Conservation (phyloP, 2,329 filamentous ascomycete species). For the Penicillium sp. region DNA sequence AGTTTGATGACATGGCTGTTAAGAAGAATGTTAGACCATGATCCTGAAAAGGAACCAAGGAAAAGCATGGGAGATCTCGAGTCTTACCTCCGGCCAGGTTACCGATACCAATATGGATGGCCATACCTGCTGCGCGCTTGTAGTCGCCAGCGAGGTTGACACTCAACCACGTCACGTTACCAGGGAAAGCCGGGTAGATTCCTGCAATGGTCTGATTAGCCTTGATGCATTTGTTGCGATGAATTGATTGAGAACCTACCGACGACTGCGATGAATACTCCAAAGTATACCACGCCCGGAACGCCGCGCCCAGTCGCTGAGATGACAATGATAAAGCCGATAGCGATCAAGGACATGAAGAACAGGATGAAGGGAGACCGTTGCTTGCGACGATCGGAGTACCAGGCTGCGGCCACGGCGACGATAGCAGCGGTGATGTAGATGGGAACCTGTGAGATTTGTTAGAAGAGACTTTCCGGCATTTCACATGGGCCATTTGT, state of each 20-base stretch:
- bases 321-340: slow-evolving; percentile 61
- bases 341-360: slow-evolving; percentile 57
- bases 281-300: slow-evolving; percentile 52
- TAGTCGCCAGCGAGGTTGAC: slow-evolving; percentile 62
- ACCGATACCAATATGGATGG: slow-evolving; percentile 64
- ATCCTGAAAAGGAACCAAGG: not conserved
- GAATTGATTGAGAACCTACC: slow-evolving; percentile 36
- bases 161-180: slow-evolving; percentile 60
- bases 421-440: slow-evolving; percentile 46
- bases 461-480: not conserved
- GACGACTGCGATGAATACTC: slow-evolving; percentile 52
- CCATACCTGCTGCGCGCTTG: slow-evolving; percentile 64
- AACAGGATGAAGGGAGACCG: slow-evolving; percentile 59
- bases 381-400: slow-evolving; percentile 61
- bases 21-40: slow-evolving; percentile 6
- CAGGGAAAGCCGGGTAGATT: slow-evolving; percentile 52
- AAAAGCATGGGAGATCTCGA: not conserved
- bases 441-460: slow-evolving; percentile 36
- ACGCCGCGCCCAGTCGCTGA: slow-evolving; percentile 38
- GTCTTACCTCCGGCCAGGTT: slow-evolving; percentile 51
- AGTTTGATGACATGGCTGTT: slow-evolving; percentile 70
- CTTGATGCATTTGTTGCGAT: no score
- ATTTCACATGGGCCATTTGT: no score
- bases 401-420: slow-evolving; percentile 52
- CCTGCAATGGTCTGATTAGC: slow-evolving; percentile 28